Evolutionary conservation across 1,139 yeast species (phyloP), one percentile per base, ranked within the genome.

Genomic region (Blastobotrys raffinosifermentans): DNA sequence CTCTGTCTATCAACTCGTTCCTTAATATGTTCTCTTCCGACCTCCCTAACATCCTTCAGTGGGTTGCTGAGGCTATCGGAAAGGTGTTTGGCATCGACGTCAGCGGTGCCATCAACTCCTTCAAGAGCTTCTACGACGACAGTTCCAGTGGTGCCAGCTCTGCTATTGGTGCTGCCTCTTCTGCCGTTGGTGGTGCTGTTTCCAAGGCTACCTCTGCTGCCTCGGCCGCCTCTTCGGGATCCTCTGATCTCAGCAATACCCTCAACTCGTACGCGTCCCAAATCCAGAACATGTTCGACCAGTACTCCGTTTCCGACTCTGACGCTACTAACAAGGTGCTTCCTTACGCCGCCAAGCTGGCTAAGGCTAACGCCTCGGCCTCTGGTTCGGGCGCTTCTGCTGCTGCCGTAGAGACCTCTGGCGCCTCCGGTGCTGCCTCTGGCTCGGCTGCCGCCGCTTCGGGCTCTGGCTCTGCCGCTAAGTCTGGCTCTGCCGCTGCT

Each of bases 401-500:
- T 3, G 31, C 32, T 6, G 19, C 31, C 10, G 14, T 13, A 13
- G 15, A 21, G 16, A 14, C 4, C 9, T 14, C 25, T 19, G 31
- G 5, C 15, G 8, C 27, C 11, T 8, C 10, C 15, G 7, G 14
- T 25, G 27, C 15, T 25, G 13, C 27, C 15, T 8, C 10, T 6
- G 7, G 14, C 11, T 8, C 14, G 7, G 7, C 27, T n/a, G 27
- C 27, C 11, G 7, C 27, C 10, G 27, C 15, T n/a, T 6, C 6
- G 13, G 27, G 14, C 11, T 6, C 6, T 6, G 6, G 10, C 10
- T 25, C 27, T 25, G 27, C 27, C 5, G 7, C 27, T 6, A 14
- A 14, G 14, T 25, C 27, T 25, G 27, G 14, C 27, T 25, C 27
- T 25, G 27, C 14, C 5, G 7, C 27, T 25, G 13, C 27, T 14